Conservation (phyloP, 192 early-diverging fungal species). For the Funneliformis mosseae region DNA sequence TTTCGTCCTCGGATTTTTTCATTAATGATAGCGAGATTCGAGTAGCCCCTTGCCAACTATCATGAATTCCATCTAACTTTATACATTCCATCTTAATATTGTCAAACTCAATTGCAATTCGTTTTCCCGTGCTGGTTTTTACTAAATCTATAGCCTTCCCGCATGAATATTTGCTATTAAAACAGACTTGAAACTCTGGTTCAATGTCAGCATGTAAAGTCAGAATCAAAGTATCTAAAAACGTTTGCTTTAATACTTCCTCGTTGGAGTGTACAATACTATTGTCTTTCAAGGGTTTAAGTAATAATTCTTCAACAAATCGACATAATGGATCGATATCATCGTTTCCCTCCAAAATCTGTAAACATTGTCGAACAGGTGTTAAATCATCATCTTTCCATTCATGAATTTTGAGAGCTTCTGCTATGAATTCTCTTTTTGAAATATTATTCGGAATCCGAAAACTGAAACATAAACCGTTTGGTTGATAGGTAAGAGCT, state of each 20-base stretch:
- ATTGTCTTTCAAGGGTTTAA: constrained; percentile 24
- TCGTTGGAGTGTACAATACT: constrained; percentile 22
- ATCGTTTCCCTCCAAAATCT: neutral
- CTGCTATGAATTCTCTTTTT: neutral
- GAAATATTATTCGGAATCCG: constrained; percentile 5
- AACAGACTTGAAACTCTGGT: neutral
- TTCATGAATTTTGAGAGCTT: neutral
- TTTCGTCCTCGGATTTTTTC: constrained; percentile 12
- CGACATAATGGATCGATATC: constrained; percentile 8
- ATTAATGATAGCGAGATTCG: constrained; percentile 2
- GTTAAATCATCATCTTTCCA: constrained; percentile 20
- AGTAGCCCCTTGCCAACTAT: neutral
- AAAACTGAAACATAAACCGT: constrained; percentile 5
- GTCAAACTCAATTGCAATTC: constrained; percentile 7
- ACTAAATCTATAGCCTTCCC: neutral
- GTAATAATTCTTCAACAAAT: constrained; percentile 6
- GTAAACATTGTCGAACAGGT: neutral
- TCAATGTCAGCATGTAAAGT: constrained; percentile 3
- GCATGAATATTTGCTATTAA: neutral
- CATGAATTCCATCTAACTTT: neutral
- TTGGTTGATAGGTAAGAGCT: constrained; percentile 24
- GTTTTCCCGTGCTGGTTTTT: neutral
- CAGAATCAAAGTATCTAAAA: constrained; percentile 15
- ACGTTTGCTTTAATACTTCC: neutral
- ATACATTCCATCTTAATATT: constrained; percentile 21